Percentiles rank a stretch among this genome's conserved stretches.
These are phyloP conservation scores for Jaenimonas drosophilae DNA, from an alignment of 208 protist species.

Conservation along the genomic window DNA sequence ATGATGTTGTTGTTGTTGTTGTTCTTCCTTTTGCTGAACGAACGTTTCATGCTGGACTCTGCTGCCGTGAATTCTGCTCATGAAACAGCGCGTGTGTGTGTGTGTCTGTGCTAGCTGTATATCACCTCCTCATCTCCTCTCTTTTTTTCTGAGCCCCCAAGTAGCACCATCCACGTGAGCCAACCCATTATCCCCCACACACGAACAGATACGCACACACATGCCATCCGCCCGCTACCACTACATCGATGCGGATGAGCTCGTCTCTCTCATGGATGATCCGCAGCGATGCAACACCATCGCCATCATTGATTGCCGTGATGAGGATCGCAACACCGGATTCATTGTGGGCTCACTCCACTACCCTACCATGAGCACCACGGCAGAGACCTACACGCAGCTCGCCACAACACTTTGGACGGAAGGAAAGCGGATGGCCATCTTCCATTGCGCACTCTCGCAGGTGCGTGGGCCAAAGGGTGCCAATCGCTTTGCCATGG, in stretches of 20 bases:
- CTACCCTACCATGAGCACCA: constrained; percentile 27
- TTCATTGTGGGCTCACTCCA: constrained; percentile 45
- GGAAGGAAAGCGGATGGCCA: constrained; percentile 17
- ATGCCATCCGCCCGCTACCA: constrained; percentile 38
- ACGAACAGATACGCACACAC: no score
- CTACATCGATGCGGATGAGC: constrained; percentile 44
- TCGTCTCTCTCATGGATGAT: constrained; percentile 49
- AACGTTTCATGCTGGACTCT: no score
- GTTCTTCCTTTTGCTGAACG: constrained; percentile 5
- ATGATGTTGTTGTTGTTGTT: constrained; percentile 3
- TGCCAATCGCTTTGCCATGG: constrained; percentile 36
- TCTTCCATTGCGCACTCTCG: constrained; percentile 76
- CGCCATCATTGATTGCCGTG: constrained; percentile 67
- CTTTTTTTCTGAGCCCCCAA: constrained; percentile 2
- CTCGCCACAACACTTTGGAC: constrained; percentile 22
- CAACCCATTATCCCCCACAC: background rate
- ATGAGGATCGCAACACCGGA: constrained; percentile 46
- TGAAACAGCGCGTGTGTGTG: no score
- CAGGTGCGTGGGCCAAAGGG: constrained; percentile 59
- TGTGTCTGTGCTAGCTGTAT: constrained; percentile 3
- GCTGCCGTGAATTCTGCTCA: no score
- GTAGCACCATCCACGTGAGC: background rate
- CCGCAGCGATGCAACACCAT: constrained; percentile 9
- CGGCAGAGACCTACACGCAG: constrained; percentile 13
- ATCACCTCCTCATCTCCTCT: constrained; percentile 1